Evolutionary conservation across 441 rosid species (phyloP).

Genomic region (Populus hybrid): DNA sequence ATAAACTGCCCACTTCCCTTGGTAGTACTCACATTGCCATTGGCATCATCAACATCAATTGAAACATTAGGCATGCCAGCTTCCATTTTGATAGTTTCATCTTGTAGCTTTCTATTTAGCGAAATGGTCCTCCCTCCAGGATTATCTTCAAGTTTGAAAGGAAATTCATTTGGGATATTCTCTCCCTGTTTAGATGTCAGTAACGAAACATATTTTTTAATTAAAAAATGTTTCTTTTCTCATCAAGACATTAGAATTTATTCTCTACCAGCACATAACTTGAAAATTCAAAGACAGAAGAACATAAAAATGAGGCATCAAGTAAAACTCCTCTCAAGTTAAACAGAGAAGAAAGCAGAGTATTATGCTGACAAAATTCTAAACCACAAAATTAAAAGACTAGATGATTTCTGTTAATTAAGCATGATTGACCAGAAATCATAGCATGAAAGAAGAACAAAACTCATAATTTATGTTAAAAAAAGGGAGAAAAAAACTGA

Average conservation of each 20-base stretch:
- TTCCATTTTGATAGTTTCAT: constrained; percentile 53
- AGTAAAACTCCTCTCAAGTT: background rate
- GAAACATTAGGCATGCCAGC: constrained; percentile 37
- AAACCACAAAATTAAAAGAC: background rate
- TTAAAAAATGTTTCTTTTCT: background rate
- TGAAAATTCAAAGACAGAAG: background rate
- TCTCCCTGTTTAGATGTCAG: constrained; percentile 30
- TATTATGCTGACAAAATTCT: background rate
- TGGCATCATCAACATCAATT: constrained; percentile 15
- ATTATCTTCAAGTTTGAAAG: constrained; percentile 53
- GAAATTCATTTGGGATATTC: constrained; percentile 45
- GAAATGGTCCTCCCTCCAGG: constrained; percentile 58
- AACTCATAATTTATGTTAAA: background rate
- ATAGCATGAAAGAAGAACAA: background rate
- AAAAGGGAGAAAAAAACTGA: background rate
- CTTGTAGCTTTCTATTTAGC: constrained; percentile 39
- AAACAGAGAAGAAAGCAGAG: background rate
- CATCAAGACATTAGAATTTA: background rate
- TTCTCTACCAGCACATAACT: background rate
- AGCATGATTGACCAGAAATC: background rate
- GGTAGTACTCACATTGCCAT: constrained; percentile 27
- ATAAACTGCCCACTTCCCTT: constrained; percentile 41
- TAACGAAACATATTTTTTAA: no score
- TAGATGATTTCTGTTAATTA: no score
- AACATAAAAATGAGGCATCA: background rate